Evolutionary conservation across 768 basidiomycete genomes (phyloP), one percentile per base, ranked within the genome.

Genomic region (Lentinula aciculospora): DNA sequence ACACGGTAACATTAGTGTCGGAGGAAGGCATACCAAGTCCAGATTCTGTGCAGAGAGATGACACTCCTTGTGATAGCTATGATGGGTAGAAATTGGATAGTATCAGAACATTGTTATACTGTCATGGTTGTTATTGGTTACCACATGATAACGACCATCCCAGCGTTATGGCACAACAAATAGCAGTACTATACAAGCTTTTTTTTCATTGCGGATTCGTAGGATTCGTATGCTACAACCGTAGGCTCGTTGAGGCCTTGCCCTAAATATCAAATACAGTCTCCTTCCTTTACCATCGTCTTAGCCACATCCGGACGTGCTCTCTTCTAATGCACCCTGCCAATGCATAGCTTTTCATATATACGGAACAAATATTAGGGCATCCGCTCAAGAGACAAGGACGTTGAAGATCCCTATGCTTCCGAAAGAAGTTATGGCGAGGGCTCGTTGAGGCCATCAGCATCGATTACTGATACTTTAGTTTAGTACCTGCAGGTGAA

Each of bases 401-500:
- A 84, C 80, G 81, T 85, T 84, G 80, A 83, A 84, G 80, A 81
- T 82, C 83, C 80, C 73, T 67, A 45, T 21, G 76, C 77, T 71
- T 75, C 73, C 76, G 74, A 73, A 23, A 53, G 51, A 76, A 74
- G 71, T 68, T 70, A n/a, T 76, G 76, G 79, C 79, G 77, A 83
- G 80, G 84, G 85, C 85, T 76, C 85, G 86, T 88, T 88, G 86
- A 88, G 86, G 86, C 86, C 85, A 73, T 81, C 78, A 74, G 44
- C 46, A 57, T 48, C 12, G 13, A 31, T 45, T 48, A 36, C 53
- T 28, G 61, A 56, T 57, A 28, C 44, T 60, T 31, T 29, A 32
- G 44, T 60, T 69, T 63, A 72, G 62, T 72, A 72, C 66, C 71
- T 72, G 40, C 1, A 15, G 28, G 66, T 10, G 64, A 60, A 36